phyloP scores from a whole-genome alignment of 1,284 basidiomycete species.

The Puccinia hordei region DNA sequence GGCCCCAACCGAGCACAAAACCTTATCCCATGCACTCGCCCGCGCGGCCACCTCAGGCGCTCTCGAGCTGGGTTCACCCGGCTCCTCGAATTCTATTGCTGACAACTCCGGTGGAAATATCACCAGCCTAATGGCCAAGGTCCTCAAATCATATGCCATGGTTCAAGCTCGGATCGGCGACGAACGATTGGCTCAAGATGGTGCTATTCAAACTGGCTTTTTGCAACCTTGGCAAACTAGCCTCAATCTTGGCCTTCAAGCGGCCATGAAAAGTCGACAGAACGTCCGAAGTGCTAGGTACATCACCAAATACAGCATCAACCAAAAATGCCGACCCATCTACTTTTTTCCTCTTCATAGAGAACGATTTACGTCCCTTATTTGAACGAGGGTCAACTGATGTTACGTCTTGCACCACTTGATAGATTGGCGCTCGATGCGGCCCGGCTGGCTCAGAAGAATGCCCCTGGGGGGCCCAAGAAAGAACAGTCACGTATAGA shows the following conservation, averaged over 20 bases:
- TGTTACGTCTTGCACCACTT: neutral
- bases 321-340: neutral
- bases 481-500: constrained; percentile 53
- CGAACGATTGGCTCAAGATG: constrained; percentile 81
- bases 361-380: neutral
- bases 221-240: constrained; percentile 89
- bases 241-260: constrained; percentile 73
- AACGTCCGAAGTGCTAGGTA: constrained; percentile 77
- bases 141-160: constrained; percentile 74
- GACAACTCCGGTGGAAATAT: constrained; percentile 62
- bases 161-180: constrained; percentile 86
- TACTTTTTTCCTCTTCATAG: neutral
- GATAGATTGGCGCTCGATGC: constrained; percentile 69
- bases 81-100: constrained; percentile 12
- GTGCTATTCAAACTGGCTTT: constrained; percentile 72
- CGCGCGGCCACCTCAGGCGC: constrained; percentile 77
- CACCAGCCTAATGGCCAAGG: constrained; percentile 73
- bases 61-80: constrained; percentile 62
- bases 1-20: constrained; percentile 75
- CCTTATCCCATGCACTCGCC: constrained; percentile 87
- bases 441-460: constrained; percentile 67
- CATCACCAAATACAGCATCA: neutral
- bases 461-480: constrained; percentile 51
- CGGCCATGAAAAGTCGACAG: constrained; percentile 85
- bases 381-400: constrained; percentile 7